Percentiles rank a stretch among this genome's conserved stretches.
Conservation (phyloP, 163 green algal species). For the Scenedesmus sp. region DNA sequence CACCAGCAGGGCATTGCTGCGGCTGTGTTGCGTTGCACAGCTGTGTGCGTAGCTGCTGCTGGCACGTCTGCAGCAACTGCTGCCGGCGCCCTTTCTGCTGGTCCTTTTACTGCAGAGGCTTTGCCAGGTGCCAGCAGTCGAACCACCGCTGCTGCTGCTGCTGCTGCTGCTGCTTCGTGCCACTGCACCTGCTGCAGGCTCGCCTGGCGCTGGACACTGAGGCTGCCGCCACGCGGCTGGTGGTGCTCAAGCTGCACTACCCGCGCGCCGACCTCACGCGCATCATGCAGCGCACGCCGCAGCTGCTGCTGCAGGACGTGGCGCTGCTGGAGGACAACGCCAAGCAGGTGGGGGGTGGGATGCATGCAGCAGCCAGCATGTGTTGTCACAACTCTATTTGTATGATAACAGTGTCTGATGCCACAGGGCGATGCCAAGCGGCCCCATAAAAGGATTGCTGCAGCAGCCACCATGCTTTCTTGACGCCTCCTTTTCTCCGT, state of each 20-base stretch:
- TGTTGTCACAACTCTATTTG: too few species aligned
- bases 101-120: background rate
- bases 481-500: too few species aligned
- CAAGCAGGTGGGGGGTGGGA: slow-evolving; percentile 13
- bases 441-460: too few species aligned
- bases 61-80: too few species aligned
- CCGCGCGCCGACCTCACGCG: slow-evolving; percentile 37
- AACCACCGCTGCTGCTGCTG: background rate
- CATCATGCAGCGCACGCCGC: slow-evolving; percentile 44
- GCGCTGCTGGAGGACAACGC: slow-evolving; percentile 39
- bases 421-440: too few species aligned
- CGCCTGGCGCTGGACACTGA: slow-evolving; percentile 3
- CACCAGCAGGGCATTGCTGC: too few species aligned
- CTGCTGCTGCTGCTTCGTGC: background rate
- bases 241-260: slow-evolving; percentile 46
- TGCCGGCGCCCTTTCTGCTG: too few species aligned
- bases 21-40: too few species aligned
- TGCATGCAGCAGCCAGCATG: background rate
- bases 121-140: background rate
- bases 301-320: slow-evolving; percentile 42
- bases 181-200: background rate
- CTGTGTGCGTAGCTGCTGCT: too few species aligned
- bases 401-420: too few species aligned
- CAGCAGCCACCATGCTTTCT: too few species aligned
- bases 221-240: slow-evolving; percentile 26